A percentile compares a stretch with the other conserved stretches of the same genome.
These are phyloP conservation scores for Stereum hirsutum DNA, from an alignment of 1,284 basidiomycete genomes.

Conservation along the genomic window DNA sequence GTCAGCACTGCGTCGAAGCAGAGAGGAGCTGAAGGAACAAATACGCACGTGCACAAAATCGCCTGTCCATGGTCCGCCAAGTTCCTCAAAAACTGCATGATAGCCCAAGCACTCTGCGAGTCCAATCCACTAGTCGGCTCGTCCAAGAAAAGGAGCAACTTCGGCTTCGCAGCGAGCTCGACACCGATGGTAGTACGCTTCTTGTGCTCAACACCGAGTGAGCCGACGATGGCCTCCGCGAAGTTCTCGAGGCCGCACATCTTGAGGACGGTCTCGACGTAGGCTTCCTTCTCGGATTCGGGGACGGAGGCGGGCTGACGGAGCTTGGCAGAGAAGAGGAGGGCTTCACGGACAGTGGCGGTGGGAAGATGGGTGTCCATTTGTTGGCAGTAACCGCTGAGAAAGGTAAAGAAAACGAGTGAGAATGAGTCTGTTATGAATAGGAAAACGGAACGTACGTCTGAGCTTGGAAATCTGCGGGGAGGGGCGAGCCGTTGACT, in stretches of 20 bases:
- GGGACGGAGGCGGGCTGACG: constrained; percentile 73
- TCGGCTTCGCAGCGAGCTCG: constrained; percentile 77
- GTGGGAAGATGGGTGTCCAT: constrained; percentile 84
- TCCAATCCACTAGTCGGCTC: constrained; percentile 47
- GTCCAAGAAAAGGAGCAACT: constrained; percentile 70
- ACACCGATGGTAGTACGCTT: constrained; percentile 86
- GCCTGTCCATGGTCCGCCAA: constrained; percentile 75
- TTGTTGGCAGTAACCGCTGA: constrained; percentile 80
- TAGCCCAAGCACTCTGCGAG: constrained; percentile 77
- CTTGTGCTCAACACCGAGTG: constrained; percentile 66
- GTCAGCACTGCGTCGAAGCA: too few relatives aligned
- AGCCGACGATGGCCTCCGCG: constrained; percentile 52
- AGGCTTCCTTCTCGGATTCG: constrained; percentile 71
- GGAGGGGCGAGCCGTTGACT: constrained; percentile 69
- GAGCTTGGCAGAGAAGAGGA: constrained; percentile 82
- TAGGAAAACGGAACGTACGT: too few relatives aligned
- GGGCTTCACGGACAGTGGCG: constrained; percentile 81
- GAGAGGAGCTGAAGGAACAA: too few relatives aligned
- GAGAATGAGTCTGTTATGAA: too few relatives aligned
- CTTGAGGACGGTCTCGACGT: constrained; percentile 68
- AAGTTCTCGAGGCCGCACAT: constrained; percentile 46
- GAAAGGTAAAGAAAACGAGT: too few relatives aligned
- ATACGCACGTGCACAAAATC: constrained; percentile 46
- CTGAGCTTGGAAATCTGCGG: constrained; percentile 70
- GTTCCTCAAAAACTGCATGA: constrained; percentile 77